A percentile compares a stretch with the other conserved stretches of the same genome.
Conservation (phyloP, 352 stramenopile species). For the Achlya hypogyna region DNA sequence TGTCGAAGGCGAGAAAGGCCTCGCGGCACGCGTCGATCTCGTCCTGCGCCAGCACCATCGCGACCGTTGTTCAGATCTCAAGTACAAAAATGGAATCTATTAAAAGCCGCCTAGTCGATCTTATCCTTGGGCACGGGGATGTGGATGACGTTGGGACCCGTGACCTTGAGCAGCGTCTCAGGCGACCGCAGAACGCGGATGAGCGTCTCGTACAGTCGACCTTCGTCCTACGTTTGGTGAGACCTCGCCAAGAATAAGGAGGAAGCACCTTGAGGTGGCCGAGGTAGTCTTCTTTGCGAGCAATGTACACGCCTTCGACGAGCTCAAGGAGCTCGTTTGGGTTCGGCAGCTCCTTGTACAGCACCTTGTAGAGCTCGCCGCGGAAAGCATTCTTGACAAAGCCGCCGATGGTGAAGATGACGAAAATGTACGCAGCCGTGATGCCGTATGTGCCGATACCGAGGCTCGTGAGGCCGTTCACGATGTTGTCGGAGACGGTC, state of each 20-base stretch:
- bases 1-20: conserved; percentile 96
- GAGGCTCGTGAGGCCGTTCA: conserved; percentile 64
- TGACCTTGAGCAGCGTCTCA: conserved; percentile 77
- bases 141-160: conserved; percentile 75
- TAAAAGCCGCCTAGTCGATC: conserved; percentile 34
- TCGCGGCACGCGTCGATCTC: conserved; percentile 95
- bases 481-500: conserved; percentile 78
- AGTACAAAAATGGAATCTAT: neutral
- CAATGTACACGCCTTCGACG: conserved; percentile 79
- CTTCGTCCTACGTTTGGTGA: conserved; percentile 40
- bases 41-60: conserved; percentile 88
- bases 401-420: conserved; percentile 78
- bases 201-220: conserved; percentile 81
- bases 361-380: conserved; percentile 62
- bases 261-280: conserved; percentile 52
- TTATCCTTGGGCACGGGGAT: conserved; percentile 80
- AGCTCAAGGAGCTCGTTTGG: conserved; percentile 78
- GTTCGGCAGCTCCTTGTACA: conserved; percentile 75
- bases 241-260: neutral
- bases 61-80: neutral
- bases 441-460: conserved; percentile 80
- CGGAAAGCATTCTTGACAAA: conserved; percentile 81
- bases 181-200: conserved; percentile 75
- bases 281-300: conserved; percentile 73
- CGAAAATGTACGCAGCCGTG: conserved; percentile 81